phyloP scores from a whole-genome alignment of 176 grass and related monocot species.

The Cenchrus americanus region DNA sequence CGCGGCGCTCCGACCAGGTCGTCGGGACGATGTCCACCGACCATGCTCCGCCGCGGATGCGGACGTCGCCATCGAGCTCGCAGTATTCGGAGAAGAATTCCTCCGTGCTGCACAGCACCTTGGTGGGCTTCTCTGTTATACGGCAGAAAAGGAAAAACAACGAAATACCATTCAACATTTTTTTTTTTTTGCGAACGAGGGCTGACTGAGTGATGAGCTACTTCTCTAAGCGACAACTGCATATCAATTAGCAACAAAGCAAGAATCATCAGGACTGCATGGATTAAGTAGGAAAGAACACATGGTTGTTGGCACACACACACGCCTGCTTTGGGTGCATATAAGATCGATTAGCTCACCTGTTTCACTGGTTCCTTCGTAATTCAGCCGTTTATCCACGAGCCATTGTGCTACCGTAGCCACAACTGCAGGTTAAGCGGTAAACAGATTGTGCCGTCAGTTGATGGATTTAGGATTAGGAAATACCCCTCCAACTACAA shows the following conservation, averaged over 20 bases:
- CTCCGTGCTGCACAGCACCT: constrained; percentile 6
- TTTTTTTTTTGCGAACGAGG: background rate
- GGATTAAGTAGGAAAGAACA: background rate
- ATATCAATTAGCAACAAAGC: background rate
- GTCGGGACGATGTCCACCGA: constrained; percentile 38
- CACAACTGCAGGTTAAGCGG: background rate
- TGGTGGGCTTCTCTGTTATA: background rate
- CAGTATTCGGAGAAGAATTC: background rate
- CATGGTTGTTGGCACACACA: background rate
- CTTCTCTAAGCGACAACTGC: background rate
- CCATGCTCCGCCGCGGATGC: background rate
- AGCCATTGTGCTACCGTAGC: background rate
- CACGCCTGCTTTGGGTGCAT: background rate
- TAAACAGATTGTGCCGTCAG: background rate
- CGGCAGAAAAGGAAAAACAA: background rate
- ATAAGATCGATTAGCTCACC: background rate
- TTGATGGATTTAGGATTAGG: too few species aligned
- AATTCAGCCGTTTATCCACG: background rate
- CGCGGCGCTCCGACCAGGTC: background rate
- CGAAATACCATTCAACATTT: background rate
- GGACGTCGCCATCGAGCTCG: background rate
- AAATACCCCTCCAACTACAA: too few species aligned
- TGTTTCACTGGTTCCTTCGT: background rate
- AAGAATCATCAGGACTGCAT: background rate
- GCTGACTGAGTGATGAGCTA: background rate